A percentile compares a stretch with the other conserved stretches of the same genome.
phyloP scores from a whole-genome alignment of 192 early-diverging fungal species.

The Coemansia sp. region DNA sequence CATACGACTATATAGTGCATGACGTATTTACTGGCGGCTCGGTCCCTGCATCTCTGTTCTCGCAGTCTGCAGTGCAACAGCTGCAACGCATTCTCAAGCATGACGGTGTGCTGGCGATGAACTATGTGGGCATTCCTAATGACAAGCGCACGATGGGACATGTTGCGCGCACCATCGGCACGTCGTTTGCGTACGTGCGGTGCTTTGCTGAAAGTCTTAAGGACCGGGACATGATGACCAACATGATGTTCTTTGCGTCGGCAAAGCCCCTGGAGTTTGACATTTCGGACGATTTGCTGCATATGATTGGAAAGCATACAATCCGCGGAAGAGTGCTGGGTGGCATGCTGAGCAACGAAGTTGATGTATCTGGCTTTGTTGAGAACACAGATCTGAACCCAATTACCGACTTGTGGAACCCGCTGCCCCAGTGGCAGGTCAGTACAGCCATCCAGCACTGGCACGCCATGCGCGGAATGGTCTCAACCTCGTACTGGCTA shows the following conservation, averaged over 20 bases:
- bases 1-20: constrained; percentile 84
- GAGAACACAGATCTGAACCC: constrained; percentile 26
- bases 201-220: constrained; percentile 62
- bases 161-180: constrained; percentile 61
- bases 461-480: constrained; percentile 67
- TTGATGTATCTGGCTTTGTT: constrained; percentile 45
- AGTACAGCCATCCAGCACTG: constrained; percentile 65
- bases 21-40: constrained; percentile 94
- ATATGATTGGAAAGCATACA: constrained; percentile 22
- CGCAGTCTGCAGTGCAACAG: constrained; percentile 64
- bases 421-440: constrained; percentile 59
- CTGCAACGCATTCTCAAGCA: constrained; percentile 66
- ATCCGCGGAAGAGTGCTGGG: constrained; percentile 42
- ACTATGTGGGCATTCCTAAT: constrained; percentile 69
- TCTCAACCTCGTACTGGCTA: constrained; percentile 71
- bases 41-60: constrained; percentile 70
- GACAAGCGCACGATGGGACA: constrained; percentile 57
- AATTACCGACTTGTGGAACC: constrained; percentile 66
- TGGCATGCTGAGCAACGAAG: constrained; percentile 51
- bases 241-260: constrained; percentile 70
- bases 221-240: constrained; percentile 52
- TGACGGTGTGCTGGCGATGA: constrained; percentile 80
- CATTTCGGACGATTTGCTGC: constrained; percentile 28
- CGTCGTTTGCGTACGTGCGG: constrained; percentile 65
- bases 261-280: constrained; percentile 50